phyloP scores from a whole-genome alignment of 73 alveolate genomes.

The Tetrahymena thermophila region DNA sequence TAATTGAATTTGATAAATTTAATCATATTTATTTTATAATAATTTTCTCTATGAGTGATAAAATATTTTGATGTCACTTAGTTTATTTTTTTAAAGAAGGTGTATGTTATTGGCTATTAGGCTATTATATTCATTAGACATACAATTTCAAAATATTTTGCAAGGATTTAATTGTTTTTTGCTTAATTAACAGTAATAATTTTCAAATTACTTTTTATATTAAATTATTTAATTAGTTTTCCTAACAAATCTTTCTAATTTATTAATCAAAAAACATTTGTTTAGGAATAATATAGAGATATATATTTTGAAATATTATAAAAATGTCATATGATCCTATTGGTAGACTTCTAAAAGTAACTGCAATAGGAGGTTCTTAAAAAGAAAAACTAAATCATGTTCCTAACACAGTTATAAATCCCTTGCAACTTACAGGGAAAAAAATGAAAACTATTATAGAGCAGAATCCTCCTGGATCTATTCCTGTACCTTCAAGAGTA shows the following conservation, averaged over 20 bases:
- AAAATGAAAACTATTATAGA: not conserved
- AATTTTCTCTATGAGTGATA: too few relatives aligned
- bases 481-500: not conserved
- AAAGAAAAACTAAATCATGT: not conserved
- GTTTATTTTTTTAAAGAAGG: too few relatives aligned
- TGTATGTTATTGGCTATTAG: too few relatives aligned
- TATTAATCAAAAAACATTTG: not conserved
- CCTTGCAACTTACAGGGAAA: not conserved
- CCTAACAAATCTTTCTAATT: not conserved
- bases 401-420: not conserved
- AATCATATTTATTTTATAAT: too few relatives aligned
- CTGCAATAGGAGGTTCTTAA: not conserved
- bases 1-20: too few relatives aligned
- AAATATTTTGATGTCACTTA: too few relatives aligned
- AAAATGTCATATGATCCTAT: not conserved
- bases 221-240: not conserved
- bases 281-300: not conserved
- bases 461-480: not conserved
- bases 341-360: not conserved
- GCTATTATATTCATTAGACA: too few relatives aligned
- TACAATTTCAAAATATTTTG: too few relatives aligned
- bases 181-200: not conserved
- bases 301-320: too few relatives aligned
- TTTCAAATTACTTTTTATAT: not conserved
- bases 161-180: too few relatives aligned